Conservation (phyloP, 805 yeast genomes). For the Candida montana region DNA sequence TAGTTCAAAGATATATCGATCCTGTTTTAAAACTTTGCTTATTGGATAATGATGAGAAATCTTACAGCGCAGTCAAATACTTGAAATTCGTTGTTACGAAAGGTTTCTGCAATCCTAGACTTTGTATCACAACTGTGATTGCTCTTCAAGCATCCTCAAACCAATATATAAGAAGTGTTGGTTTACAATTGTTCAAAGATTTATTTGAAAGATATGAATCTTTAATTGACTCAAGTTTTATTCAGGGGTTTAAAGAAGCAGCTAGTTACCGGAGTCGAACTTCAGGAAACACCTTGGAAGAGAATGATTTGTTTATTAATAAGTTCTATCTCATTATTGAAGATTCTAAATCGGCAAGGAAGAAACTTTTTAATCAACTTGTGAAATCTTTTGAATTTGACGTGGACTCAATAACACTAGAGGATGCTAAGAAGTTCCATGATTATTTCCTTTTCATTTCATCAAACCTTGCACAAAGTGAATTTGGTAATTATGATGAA, state of each 20-base stretch:
- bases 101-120: slow-evolving; percentile 73
- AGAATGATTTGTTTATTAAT: slow-evolving; percentile 30
- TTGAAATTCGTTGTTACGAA: slow-evolving; percentile 50
- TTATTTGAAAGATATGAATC: slow-evolving; percentile 66
- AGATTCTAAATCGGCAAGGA: slow-evolving; percentile 33
- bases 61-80: slow-evolving; percentile 49
- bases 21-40: slow-evolving; percentile 46
- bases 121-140: slow-evolving; percentile 61
- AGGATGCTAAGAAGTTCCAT: slow-evolving; percentile 13
- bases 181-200: slow-evolving; percentile 47
- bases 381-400: slow-evolving; percentile 28
- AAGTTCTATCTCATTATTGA: slow-evolving; percentile 39
- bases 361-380: slow-evolving; percentile 35
- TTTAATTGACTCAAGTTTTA: slow-evolving; percentile 58
- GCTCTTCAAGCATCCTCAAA: slow-evolving; percentile 58
- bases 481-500: slow-evolving; percentile 45
- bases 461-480: slow-evolving; percentile 34
- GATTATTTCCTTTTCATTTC: slow-evolving; percentile 31
- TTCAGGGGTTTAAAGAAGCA: slow-evolving; percentile 57
- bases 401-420: slow-evolving; percentile 19
- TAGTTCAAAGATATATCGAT: slow-evolving; percentile 58
- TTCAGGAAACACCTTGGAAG: slow-evolving; percentile 24
- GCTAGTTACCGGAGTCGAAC: slow-evolving; percentile 35
- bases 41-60: slow-evolving; percentile 37
- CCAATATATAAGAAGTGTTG: slow-evolving; percentile 38